Evolutionary conservation across 352 stramenopile genomes (phyloP).

Genomic region (Thraustochytrium sp.): DNA sequence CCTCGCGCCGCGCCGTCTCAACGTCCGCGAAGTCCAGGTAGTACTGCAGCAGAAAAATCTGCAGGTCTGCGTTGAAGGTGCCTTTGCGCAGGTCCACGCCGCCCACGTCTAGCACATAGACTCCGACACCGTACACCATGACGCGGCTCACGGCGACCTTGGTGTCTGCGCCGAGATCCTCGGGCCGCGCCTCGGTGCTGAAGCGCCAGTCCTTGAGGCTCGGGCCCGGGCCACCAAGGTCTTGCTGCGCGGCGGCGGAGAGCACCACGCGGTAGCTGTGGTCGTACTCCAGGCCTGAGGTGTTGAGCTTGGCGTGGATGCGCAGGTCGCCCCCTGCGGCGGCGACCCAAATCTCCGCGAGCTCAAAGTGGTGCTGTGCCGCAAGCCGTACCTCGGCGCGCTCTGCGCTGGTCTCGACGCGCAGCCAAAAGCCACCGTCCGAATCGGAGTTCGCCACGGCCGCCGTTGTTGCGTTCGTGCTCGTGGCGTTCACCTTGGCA

Average conservation of each 20-base stretch:
- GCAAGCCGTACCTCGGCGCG: neutral
- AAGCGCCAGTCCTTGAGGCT: neutral
- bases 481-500: neutral
- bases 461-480: neutral
- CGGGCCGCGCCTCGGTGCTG: neutral
- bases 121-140: neutral
- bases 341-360: neutral
- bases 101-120: constrained; percentile 8
- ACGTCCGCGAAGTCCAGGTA: neutral
- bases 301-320: neutral
- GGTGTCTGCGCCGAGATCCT: neutral
- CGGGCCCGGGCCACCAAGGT: neutral
- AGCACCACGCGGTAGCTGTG: neutral
- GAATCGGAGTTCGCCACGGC: neutral
- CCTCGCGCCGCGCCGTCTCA: neutral
- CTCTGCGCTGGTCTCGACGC: neutral
- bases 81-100: constrained; percentile 35
- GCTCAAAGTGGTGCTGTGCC: neutral
- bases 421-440: neutral
- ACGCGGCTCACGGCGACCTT: neutral
- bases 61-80: constrained; percentile 26
- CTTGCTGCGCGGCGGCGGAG: neutral
- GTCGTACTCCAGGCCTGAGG: neutral
- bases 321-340: neutral
- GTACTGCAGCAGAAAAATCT: constrained; percentile 30